A percentile compares a stretch with the other conserved stretches of the same genome.
phyloP scores from a whole-genome alignment of 371 early-diverging fungal species.

The Actinomucor elegans region DNA sequence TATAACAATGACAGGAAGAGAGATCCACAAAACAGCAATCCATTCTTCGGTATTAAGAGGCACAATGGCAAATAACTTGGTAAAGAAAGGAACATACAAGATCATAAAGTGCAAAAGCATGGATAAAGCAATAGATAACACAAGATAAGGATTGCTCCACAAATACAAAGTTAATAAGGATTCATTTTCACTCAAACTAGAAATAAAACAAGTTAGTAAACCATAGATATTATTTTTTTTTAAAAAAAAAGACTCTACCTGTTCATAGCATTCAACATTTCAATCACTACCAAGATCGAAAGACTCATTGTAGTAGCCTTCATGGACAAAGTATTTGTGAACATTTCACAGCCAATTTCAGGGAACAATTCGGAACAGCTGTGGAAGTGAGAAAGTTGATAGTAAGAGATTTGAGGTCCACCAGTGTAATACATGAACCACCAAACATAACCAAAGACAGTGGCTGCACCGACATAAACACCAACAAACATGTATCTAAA shows the following conservation, averaged over 20 bases:
- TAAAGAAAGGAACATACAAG: slow-evolving; percentile 88
- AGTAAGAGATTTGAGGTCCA: slow-evolving; percentile 87
- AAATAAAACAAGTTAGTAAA: slow-evolving; percentile 84
- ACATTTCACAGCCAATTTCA: slow-evolving; percentile 91
- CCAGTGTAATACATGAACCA: slow-evolving; percentile 90
- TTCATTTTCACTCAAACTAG: slow-evolving; percentile 90
- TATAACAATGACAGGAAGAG: slow-evolving; percentile 86
- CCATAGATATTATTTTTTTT: slow-evolving; percentile 91
- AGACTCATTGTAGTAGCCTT: slow-evolving; percentile 95
- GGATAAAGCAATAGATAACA: slow-evolving; percentile 80
- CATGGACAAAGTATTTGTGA: slow-evolving; percentile 71
- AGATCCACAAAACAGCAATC: slow-evolving; percentile 88
- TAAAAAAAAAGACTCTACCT: slow-evolving; percentile 53
- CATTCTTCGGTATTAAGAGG: slow-evolving; percentile 89
- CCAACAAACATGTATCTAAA: slow-evolving; percentile 93
- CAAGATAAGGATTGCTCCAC: slow-evolving; percentile 89
- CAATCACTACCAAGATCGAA: slow-evolving; percentile 93
- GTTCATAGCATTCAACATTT: slow-evolving; percentile 98
- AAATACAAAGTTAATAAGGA: slow-evolving; percentile 87
- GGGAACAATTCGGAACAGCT: slow-evolving; percentile 82
- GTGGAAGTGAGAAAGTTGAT: slow-evolving; percentile 92
- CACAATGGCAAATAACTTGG: slow-evolving; percentile 84
- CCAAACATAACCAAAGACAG: slow-evolving; percentile 96
- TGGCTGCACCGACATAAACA: slow-evolving; percentile 90
- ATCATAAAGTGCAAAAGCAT: slow-evolving; percentile 95